Evolutionary conservation across 73 alveolate species (phyloP).

Genomic region (Urostyla sp.): DNA sequence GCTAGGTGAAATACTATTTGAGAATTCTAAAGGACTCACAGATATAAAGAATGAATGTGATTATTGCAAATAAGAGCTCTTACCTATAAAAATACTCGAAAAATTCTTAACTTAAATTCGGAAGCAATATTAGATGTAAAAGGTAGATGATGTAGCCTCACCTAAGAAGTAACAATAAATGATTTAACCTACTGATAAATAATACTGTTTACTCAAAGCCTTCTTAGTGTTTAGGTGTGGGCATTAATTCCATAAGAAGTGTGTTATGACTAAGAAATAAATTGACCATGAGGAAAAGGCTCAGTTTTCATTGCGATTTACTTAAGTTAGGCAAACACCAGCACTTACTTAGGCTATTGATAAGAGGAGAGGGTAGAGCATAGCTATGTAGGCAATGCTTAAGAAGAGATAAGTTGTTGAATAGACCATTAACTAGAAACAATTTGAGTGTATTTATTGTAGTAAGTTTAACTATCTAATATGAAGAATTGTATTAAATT

Average conservation of each 20-base stretch:
- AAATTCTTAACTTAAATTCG: background rate
- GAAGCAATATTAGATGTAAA: background rate
- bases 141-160: too few relatives aligned
- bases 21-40: background rate
- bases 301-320: background rate
- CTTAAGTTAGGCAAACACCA: constrained; percentile 29
- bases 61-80: background rate
- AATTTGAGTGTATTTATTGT: constrained; percentile 6
- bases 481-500: background rate
- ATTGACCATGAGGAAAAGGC: background rate
- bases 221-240: constrained; percentile 40
- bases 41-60: constrained; percentile 25
- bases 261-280: background rate
- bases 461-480: background rate
- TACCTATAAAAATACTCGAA: background rate
- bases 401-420: background rate
- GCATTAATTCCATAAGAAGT: constrained; percentile 45
- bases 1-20: background rate
- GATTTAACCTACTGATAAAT: too few relatives aligned
- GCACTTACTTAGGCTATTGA: background rate
- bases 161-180: too few relatives aligned
- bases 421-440: background rate
- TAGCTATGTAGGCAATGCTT: constrained; percentile 1
- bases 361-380: background rate
- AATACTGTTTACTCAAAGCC: background rate